Conservation (phyloP, 1,284 basidiomycete genomes). For the Puccinia coronata region DNA sequence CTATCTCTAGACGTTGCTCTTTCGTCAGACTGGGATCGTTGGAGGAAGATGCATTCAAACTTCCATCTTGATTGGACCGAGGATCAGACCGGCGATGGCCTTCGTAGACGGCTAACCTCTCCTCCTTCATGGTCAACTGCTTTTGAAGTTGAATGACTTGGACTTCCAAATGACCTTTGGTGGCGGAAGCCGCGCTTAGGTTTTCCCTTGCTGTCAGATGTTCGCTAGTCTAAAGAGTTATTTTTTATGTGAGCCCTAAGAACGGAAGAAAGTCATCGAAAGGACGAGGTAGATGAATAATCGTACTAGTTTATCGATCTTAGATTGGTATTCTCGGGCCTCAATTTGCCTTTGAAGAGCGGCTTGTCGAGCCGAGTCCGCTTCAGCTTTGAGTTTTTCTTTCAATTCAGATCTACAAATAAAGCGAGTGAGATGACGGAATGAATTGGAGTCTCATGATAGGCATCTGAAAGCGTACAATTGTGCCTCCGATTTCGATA, state of each 20-base stretch:
- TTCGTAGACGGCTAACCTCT: conserved; percentile 84
- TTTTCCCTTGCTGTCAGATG: conserved; percentile 71
- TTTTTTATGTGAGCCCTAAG: background rate
- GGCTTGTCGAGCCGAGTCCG: conserved; percentile 72
- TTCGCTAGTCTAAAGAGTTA: conserved; percentile 64
- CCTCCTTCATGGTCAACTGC: conserved; percentile 73
- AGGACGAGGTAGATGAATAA: background rate
- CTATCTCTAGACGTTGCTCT: conserved; percentile 78
- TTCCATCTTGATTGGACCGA: conserved; percentile 8
- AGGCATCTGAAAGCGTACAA: conserved; percentile 63
- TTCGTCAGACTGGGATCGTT: conserved; percentile 63
- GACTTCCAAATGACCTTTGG: conserved; percentile 75
- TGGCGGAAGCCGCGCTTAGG: conserved; percentile 74
- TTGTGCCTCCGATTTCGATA: conserved; percentile 75
- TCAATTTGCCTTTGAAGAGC: conserved; percentile 79
- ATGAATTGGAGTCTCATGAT: conserved; percentile 1
- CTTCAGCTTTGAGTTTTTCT: conserved; percentile 73
- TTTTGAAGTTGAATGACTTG: conserved; percentile 71
- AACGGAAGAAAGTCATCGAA: background rate
- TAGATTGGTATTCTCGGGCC: conserved; percentile 70
- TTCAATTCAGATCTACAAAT: conserved; percentile 68
- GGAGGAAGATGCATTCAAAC: conserved; percentile 50
- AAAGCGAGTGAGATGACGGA: background rate
- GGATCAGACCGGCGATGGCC: conserved; percentile 58
- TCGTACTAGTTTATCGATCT: conserved; percentile 70